A percentile compares a stretch with the other conserved stretches of the same genome.
Conservation (phyloP, 345 rosid genomes). For the Erucastrum elatum region DNA sequence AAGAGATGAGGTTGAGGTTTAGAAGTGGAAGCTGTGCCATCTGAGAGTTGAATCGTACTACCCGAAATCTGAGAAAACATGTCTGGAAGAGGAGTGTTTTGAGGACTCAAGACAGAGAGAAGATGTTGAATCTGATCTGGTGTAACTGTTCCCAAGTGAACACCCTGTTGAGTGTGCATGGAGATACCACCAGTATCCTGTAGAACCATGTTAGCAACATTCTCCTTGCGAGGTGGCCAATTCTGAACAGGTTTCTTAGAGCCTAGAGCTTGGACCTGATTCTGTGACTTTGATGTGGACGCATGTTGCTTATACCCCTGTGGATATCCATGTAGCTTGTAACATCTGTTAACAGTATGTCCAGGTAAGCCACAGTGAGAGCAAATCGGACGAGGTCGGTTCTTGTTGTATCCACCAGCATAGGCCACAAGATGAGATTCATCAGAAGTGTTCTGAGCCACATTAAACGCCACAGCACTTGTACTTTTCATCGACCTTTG, state of each 20-base stretch:
- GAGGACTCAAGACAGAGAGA: not conserved
- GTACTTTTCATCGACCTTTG: not conserved
- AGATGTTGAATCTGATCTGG: not conserved
- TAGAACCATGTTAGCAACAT: not conserved
- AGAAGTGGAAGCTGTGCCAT: not conserved
- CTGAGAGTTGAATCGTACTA: not conserved
- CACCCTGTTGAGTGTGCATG: not conserved
- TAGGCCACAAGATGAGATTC: not conserved
- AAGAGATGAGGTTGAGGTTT: not conserved
- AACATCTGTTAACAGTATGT: not conserved
- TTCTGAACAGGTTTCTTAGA: not conserved
- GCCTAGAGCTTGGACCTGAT: not conserved
- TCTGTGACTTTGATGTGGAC: no score
- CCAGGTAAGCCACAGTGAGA: not conserved
- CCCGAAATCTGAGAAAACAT: not conserved
- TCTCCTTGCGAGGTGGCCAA: not conserved
- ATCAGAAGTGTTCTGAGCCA: not conserved
- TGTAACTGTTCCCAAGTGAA: not conserved
- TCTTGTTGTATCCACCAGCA: not conserved
- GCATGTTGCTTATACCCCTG: no score
- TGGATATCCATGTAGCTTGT: not conserved
- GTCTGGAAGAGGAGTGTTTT: not conserved
- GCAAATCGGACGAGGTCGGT: not conserved
- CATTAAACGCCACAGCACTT: not conserved
- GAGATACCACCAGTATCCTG: not conserved